phyloP scores from a whole-genome alignment of 2,329 filamentous ascomycete genomes.

The Chaetomiaceae sp. region DNA sequence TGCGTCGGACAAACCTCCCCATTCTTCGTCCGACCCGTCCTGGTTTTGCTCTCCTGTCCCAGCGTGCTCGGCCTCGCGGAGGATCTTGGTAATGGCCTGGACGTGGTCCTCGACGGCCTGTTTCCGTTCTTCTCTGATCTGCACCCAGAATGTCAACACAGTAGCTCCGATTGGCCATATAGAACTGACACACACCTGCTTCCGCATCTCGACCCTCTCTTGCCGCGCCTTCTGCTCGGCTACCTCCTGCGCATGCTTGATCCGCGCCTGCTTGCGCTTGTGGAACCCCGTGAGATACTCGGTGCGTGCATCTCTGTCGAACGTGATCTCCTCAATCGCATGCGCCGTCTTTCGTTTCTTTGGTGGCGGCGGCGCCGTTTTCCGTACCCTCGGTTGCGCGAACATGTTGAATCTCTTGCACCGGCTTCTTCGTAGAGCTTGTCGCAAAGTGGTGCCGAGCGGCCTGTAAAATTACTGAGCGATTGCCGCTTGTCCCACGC shows the following conservation, averaged over 20 bases:
- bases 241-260: slow-evolving; percentile 77
- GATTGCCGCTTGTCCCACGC: slow-evolving; percentile 7
- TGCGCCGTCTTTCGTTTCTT: slow-evolving; percentile 60
- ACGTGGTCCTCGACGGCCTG: slow-evolving; percentile 79
- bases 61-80: slow-evolving; percentile 55
- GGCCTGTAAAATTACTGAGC: slow-evolving; percentile 16
- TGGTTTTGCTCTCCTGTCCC: slow-evolving; percentile 35
- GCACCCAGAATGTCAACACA: slow-evolving; percentile 9
- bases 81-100: slow-evolving; percentile 62
- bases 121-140: slow-evolving; percentile 81
- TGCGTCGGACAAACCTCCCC: slow-evolving; percentile 58
- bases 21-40: slow-evolving; percentile 48
- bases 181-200: slow-evolving; percentile 51
- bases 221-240: slow-evolving; percentile 70
- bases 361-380: slow-evolving; percentile 49
- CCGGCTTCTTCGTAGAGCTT: not conserved
- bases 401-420: slow-evolving; percentile 33
- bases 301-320: slow-evolving; percentile 70
- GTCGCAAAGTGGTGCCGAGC: not conserved
- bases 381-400: slow-evolving; percentile 53
- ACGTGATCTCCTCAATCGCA: slow-evolving; percentile 71
- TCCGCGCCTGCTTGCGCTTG: slow-evolving; percentile 84
- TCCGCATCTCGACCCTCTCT: slow-evolving; percentile 67
- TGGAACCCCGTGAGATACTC: slow-evolving; percentile 95
- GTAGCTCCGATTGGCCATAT: too few relatives aligned